Percentiles rank a stretch among this genome's conserved stretches.
phyloP scores from a whole-genome alignment of 768 basidiomycete species.

The Terana coerulea region DNA sequence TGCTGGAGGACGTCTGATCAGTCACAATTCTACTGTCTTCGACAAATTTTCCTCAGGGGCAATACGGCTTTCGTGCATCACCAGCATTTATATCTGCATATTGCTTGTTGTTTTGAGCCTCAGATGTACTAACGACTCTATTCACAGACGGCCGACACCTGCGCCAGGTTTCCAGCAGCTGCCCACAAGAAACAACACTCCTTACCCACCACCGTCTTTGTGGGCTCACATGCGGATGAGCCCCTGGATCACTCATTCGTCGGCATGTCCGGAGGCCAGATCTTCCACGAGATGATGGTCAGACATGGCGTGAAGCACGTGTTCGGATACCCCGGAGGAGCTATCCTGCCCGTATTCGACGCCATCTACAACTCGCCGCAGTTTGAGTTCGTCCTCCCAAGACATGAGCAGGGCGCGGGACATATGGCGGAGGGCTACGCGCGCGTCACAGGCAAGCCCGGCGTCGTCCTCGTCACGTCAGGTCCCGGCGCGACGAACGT shows the following conservation, averaged over 20 bases:
- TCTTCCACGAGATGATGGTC: conserved; percentile 99
- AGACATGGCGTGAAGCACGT: conserved; percentile 94
- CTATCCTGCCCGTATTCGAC: conserved; percentile 99
- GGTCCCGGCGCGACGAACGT: conserved; percentile 99
- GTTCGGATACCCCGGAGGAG: conserved; percentile 97
- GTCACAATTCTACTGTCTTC: background rate
- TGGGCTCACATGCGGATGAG: conserved; percentile 37
- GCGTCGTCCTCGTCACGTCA: conserved; percentile 96
- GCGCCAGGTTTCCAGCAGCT: conserved; percentile 52
- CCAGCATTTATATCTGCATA: background rate
- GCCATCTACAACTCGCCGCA: conserved; percentile 96
- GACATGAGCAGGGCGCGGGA: conserved; percentile 97
- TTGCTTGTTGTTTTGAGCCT: background rate
- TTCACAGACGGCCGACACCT: conserved; percentile 55
- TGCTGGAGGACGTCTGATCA: background rate
- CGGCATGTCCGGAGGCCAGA: conserved; percentile 92
- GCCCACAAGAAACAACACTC: conserved; percentile 38
- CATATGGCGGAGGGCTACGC: conserved; percentile 99
- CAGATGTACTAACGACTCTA: too few species aligned
- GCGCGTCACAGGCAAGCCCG: conserved; percentile 94
- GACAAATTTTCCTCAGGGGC: background rate
- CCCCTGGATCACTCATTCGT: conserved; percentile 82
- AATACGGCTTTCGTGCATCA: too few species aligned
- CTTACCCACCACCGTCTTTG: conserved; percentile 31
- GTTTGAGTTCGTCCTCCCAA: conserved; percentile 92